Evolutionary conservation across 495 filamentous ascomycete genomes (phyloP), one percentile per base, ranked within the genome.

Genomic region (Cercophora newfieldiana): DNA sequence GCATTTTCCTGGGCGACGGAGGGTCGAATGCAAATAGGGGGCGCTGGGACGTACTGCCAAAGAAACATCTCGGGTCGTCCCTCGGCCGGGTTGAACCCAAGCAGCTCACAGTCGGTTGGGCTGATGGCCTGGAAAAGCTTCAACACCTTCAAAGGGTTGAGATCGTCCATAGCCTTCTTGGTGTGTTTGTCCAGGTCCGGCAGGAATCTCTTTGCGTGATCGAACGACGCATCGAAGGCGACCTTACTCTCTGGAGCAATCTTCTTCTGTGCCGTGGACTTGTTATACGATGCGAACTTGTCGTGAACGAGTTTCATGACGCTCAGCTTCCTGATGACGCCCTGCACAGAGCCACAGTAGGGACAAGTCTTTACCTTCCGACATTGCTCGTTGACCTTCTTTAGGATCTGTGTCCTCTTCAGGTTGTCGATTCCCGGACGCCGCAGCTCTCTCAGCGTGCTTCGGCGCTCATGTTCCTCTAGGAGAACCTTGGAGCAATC

Each of bases 11-110:
- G 94, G 37, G 88, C 87, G 7, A 98, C 96, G 0, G 93, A 97
- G 5, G 95, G 95, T 54, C 95, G 86, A 71, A 99, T 96, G 69
- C 91, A 94, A 28, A 97, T 89, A 0, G 95, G 95, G 0, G 95
- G 93, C 2, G 93, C 94, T 0, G 95, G 95, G 25, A 99, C 83
- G 74, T 93, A 97, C 75, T 96, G 92, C 95, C 95, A 99, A 21
- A 99, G 83, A 76, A 97, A 96, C 91, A 97, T 96, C 71, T 99
- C 95, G 1, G 95, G 95, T 54, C 94, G 84, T 1, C 93, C 93
- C 69, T 96, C 91, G 29, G 86, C 82, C 31, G 95, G 92, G 68
- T 97, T 87, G 75, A 99, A 85, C 2, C 93, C 93, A 22, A 99
- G 78, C 12, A 99, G 82, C 72, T 98, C 96, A 73, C 94, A 97